Conservation (phyloP, 2,329 filamentous ascomycete species). For the Grosmannia clavigera region DNA sequence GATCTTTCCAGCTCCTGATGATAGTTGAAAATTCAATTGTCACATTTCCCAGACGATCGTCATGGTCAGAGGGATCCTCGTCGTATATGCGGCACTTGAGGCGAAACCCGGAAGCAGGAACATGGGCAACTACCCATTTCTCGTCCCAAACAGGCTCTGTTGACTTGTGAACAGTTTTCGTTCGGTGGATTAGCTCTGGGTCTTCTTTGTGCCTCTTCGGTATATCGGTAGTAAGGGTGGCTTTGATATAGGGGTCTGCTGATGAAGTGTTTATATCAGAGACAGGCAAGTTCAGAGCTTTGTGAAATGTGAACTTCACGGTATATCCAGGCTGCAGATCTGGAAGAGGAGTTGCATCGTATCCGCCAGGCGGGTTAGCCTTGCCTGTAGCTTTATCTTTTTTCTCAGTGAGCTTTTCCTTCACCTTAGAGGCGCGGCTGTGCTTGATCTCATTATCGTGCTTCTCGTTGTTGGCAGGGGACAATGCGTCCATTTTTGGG, state of each 20-base stretch:
- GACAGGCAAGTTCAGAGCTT: constrained; percentile 67
- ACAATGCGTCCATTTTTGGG: background rate
- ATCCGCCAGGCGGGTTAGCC: constrained; percentile 11
- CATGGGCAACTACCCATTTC: constrained; percentile 78
- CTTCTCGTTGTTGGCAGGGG: background rate
- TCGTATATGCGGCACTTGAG: constrained; percentile 83
- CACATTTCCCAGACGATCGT: constrained; percentile 81
- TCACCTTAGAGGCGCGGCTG: background rate
- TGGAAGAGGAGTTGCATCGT: constrained; percentile 53
- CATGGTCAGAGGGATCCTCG: constrained; percentile 74
- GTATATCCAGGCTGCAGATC: constrained; percentile 68
- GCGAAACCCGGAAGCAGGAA: constrained; percentile 67
- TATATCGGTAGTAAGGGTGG: constrained; percentile 60
- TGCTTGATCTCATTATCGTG: background rate
- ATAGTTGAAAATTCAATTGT: constrained; percentile 53
- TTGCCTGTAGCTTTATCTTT: constrained; percentile 5
- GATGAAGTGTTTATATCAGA: constrained; percentile 67
- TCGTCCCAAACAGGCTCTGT: constrained; percentile 72
- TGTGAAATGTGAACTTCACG: constrained; percentile 71
- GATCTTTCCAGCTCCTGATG: constrained; percentile 53
- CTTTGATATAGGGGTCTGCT: constrained; percentile 72
- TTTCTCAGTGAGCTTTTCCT: background rate
- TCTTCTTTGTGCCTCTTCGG: constrained; percentile 77
- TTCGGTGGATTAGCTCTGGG: constrained; percentile 60
- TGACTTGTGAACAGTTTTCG: constrained; percentile 58